Evolutionary conservation across 2,329 filamentous ascomycete genomes (phyloP).

Genomic region (Penicillium freii): DNA sequence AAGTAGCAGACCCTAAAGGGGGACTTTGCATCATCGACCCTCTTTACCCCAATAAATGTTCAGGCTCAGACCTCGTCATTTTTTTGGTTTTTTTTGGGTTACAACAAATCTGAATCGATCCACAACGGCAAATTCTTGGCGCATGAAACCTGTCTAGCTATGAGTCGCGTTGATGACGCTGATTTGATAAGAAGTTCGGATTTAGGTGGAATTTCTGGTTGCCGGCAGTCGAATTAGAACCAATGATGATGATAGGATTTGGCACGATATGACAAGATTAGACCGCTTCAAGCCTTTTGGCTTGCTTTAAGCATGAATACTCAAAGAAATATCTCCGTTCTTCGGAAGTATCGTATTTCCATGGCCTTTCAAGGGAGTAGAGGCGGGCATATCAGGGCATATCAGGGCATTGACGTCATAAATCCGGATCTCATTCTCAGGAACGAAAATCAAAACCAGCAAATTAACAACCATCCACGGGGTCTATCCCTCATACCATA

Average conservation of each 20-base stretch:
- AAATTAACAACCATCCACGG: neutral
- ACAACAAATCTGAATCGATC: constrained; percentile 1
- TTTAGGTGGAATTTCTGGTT: constrained; percentile 6
- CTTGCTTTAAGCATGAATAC: neutral
- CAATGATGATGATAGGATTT: neutral
- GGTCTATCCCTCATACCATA: neutral
- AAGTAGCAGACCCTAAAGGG: neutral
- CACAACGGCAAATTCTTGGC: constrained; percentile 14
- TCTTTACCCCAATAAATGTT: neutral
- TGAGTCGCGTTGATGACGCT: neutral
- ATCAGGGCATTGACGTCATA: constrained; percentile 19
- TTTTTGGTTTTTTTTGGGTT: neutral
- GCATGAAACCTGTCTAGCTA: neutral
- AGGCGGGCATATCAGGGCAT: neutral
- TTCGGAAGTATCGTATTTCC: neutral
- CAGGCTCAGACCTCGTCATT: constrained; percentile 13
- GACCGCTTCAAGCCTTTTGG: neutral
- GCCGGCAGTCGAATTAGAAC: neutral
- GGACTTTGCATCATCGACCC: constrained; percentile 4
- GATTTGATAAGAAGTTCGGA: constrained; percentile 7
- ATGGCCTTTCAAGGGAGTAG: too few species aligned
- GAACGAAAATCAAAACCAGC: constrained; percentile 1
- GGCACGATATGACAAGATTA: neutral
- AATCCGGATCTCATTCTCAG: constrained; percentile 11
- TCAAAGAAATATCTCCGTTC: neutral